Evolutionary conservation across 2,329 filamentous ascomycete species (phyloP).

Genomic region (Stachybotrys chartarum): DNA sequence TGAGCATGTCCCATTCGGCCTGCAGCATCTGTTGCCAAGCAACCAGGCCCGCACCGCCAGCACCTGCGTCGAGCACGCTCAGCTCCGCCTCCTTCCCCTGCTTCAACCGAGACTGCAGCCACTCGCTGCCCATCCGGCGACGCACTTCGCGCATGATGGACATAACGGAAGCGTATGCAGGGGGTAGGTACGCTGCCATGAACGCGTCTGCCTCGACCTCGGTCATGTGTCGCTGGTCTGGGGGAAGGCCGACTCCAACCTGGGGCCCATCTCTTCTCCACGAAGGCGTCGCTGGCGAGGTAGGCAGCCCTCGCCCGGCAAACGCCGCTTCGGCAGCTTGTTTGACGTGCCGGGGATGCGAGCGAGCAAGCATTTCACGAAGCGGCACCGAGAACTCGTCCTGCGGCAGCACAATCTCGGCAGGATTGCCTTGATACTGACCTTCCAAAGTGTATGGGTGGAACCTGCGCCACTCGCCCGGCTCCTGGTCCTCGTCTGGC

Average conservation of each 20-base stretch:
- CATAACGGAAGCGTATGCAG: constrained; percentile 61
- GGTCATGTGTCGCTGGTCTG: constrained; percentile 59
- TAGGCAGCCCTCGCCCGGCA: constrained; percentile 68
- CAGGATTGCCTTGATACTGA: constrained; percentile 66
- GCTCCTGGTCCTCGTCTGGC: constrained; percentile 22
- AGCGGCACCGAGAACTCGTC: constrained; percentile 65
- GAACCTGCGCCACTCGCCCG: constrained; percentile 39
- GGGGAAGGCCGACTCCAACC: constrained; percentile 56
- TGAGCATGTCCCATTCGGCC: constrained; percentile 73
- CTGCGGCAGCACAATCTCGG: constrained; percentile 68
- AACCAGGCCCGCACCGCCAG: constrained; percentile 63
- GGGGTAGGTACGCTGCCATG: constrained; percentile 62
- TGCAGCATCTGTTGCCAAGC: constrained; percentile 73
- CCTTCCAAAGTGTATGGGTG: constrained; percentile 71
- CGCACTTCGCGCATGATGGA: constrained; percentile 66
- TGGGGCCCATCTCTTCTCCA: constrained; percentile 51
- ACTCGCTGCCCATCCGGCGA: constrained; percentile 62
- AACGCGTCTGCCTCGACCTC: constrained; percentile 71
- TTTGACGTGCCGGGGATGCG: constrained; percentile 67
- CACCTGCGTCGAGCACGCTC: constrained; percentile 66
- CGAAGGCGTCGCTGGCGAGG: constrained; percentile 65
- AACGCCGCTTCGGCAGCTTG: constrained; percentile 67
- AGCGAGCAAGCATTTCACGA: constrained; percentile 56
- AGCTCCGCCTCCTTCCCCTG: constrained; percentile 50
- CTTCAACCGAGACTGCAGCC: constrained; percentile 58